phyloP scores from a whole-genome alignment of 257 asterid genomes.

The Solanum paucissectum region DNA sequence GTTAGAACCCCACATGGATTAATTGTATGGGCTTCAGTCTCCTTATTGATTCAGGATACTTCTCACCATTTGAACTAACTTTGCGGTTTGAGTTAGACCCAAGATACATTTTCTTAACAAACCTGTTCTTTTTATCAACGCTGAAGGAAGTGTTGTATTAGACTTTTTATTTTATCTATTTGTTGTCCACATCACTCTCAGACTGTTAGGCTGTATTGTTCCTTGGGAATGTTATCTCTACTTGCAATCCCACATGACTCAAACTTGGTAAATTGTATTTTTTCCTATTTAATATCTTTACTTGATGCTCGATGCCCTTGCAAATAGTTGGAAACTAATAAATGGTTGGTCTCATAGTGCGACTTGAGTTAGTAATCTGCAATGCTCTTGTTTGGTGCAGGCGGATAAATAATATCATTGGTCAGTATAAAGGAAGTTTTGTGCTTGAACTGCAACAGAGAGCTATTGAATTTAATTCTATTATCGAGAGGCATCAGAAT shows the following conservation, averaged over 20 bases:
- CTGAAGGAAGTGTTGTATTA: neutral
- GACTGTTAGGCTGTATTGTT: neutral
- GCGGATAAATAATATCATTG: constrained; percentile 61
- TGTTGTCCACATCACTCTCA: neutral
- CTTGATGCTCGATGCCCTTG: neutral
- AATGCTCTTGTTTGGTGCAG: constrained; percentile 16
- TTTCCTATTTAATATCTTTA: neutral
- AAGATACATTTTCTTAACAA: neutral
- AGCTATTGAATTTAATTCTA: constrained; percentile 84
- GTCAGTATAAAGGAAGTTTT: constrained; percentile 79
- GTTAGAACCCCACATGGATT: neutral
- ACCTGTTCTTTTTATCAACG: neutral
- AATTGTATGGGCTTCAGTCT: neutral
- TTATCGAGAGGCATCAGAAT: constrained; percentile 64
- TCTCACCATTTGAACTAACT: neutral
- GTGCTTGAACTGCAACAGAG: constrained; percentile 96
- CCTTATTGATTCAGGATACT: neutral
- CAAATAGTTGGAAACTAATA: neutral
- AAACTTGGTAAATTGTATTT: neutral
- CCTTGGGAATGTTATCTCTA: neutral
- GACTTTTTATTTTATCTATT: neutral
- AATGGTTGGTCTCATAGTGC: neutral
- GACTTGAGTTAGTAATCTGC: neutral
- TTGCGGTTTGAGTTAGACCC: neutral
- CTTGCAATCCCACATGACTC: neutral